Evolutionary conservation across 441 rosid genomes (phyloP), one percentile per base, ranked within the genome.

Genomic region (Corymbia citriodora): DNA sequence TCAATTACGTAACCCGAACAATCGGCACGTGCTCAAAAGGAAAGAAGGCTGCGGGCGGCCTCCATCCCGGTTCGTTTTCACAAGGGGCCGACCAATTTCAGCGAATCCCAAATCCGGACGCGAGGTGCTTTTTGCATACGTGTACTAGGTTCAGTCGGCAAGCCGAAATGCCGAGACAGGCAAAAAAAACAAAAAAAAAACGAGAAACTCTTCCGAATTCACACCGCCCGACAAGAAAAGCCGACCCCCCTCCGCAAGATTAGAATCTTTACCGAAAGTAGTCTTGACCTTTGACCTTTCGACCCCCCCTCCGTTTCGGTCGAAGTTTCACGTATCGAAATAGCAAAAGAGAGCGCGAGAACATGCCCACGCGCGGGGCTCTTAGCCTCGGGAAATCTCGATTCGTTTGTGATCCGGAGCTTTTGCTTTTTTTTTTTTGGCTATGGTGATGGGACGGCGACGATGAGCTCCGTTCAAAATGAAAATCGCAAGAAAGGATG

Each of bases 181-280:
- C 45, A 36, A 40, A 40, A 40, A 40, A 40, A 40, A 40, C 4
- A 40, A 40, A 40, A 40, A 40, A 40, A 40, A 25, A 19, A 0
- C 65, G 82, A 72, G 27, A 0, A 0, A 0, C 49, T 36, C 29
- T 45, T 0, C 13, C 14, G n/a, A 79, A 12, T 3, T 49, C 85
- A 4, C 85, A 13, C n/a, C 49, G 85, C 13, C 85, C 85, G 6
- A 45, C 52, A 4, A 23, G 9, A 13, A 25, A 13, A n/a, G 52
- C 85, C 85, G 85, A 49, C 72, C 45, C 6, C 45, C 6, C 45
- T 6, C 25, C 50, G 85, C 15, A 23, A 12, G 6, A 12, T 18
- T 79, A 4, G 85, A 45, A 79, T 79, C 52, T 45, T 79, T 79
- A 1, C 85, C 85, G 85, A 23, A 45, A 45, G 52, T 7, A 12